Percentiles rank a stretch among this genome's conserved stretches.
Evolutionary conservation across 805 yeast species (phyloP).

Genomic region (Kuraishia capsulata): DNA sequence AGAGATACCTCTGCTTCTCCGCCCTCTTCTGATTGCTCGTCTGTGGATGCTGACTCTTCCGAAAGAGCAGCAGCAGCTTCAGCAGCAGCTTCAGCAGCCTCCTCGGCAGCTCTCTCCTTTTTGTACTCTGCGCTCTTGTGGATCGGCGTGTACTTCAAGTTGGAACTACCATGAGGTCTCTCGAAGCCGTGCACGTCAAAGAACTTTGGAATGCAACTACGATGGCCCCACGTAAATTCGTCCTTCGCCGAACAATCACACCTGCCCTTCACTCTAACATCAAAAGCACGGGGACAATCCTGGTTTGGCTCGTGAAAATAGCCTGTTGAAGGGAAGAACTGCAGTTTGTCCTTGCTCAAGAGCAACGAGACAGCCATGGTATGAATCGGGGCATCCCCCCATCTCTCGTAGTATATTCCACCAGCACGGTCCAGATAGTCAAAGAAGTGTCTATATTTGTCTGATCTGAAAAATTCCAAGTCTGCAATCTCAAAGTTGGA

Average conservation of each 20-base stretch:
- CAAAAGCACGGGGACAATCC: conserved; percentile 48
- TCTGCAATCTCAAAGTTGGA: conserved; percentile 57
- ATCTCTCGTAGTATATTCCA: conserved; percentile 59
- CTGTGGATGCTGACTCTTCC: too few species aligned
- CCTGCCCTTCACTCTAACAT: conserved; percentile 31
- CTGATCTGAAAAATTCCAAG: conserved; percentile 47
- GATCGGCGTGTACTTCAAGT: conserved; percentile 16
- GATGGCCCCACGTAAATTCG: conserved; percentile 41
- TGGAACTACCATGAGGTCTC: conserved; percentile 18
- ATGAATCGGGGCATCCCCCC: conserved; percentile 41
- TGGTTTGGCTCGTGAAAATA: conserved; percentile 47
- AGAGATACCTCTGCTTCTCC: too few species aligned
- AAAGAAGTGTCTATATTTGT: conserved; percentile 46
- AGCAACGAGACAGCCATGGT: conserved; percentile 20
- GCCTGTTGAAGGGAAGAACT: conserved; percentile 40
- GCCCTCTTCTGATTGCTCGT: too few species aligned
- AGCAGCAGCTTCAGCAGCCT: conserved; percentile 3
- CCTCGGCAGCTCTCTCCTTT: conserved; percentile 3
- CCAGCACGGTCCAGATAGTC: conserved; percentile 49
- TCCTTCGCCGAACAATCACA: conserved; percentile 42
- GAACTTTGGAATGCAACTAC: conserved; percentile 41
- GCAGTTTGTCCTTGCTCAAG: conserved; percentile 17
- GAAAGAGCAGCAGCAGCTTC: too few species aligned
- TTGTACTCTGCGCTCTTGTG: conserved; percentile 10
- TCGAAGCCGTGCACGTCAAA: conserved; percentile 21